These are phyloP conservation scores for Cladosporium sp. DNA, from an alignment of 2,329 filamentous ascomycete genomes.

Conservation along the genomic window DNA sequence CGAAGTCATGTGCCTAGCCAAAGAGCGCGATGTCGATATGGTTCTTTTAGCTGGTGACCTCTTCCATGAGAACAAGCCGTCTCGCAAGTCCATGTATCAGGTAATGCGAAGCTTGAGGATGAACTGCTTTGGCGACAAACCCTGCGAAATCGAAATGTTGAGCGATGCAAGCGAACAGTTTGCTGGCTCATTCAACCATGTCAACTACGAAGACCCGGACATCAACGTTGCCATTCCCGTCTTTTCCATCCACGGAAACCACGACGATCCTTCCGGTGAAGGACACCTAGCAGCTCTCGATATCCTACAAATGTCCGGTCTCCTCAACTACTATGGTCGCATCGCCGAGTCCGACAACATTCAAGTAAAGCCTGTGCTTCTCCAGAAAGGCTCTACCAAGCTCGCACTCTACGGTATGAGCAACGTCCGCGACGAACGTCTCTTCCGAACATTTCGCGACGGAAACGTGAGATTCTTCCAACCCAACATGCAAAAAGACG, in stretches of 20 bases:
- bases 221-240: slow-evolving; percentile 97
- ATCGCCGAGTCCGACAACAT: slow-evolving; percentile 92
- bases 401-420: slow-evolving; percentile 90
- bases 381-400: slow-evolving; percentile 92
- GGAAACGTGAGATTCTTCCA: slow-evolving; percentile 91
- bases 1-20: slow-evolving; percentile 86
- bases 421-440: slow-evolving; percentile 90
- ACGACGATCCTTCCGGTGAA: slow-evolving; percentile 96
- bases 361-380: slow-evolving; percentile 78
- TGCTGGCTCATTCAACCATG: slow-evolving; percentile 71
- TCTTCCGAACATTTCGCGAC: slow-evolving; percentile 90
- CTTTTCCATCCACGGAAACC: slow-evolving; percentile 97
- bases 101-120: slow-evolving; percentile 91
- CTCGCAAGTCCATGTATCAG: slow-evolving; percentile 90
- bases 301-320: slow-evolving; percentile 79
- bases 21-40: slow-evolving; percentile 92
- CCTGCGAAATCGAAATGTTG: slow-evolving; percentile 89
- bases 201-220: slow-evolving; percentile 96
- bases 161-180: slow-evolving; percentile 92
- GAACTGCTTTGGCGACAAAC: slow-evolving; percentile 93
- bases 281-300: slow-evolving; percentile 89
- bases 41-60: slow-evolving; percentile 89
- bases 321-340: slow-evolving; percentile 94
- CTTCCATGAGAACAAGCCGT: slow-evolving; percentile 98
- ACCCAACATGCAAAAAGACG: slow-evolving; percentile 69